Conservation (phyloP, 768 basidiomycete genomes). For the Leccinum subgranulosum region DNA sequence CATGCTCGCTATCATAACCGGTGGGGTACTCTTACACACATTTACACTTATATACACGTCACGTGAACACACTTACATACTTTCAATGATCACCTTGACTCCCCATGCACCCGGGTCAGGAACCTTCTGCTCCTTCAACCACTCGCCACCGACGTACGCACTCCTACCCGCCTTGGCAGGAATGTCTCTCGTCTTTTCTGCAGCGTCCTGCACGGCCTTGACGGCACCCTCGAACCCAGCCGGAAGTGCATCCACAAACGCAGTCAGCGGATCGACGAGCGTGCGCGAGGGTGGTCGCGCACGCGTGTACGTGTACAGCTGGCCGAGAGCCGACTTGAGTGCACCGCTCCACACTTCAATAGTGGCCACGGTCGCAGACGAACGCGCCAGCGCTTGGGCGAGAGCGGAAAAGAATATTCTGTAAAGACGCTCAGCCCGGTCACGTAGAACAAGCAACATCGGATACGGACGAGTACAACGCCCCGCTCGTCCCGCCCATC, state of each 20-base stretch:
- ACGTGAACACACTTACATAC: not conserved
- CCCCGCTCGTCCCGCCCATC: slow-evolving; percentile 93
- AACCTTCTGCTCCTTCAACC: slow-evolving; percentile 58
- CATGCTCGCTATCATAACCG: slow-evolving; percentile 5
- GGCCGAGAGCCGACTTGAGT: slow-evolving; percentile 52
- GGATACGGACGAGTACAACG: slow-evolving; percentile 76
- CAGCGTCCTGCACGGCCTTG: slow-evolving; percentile 57
- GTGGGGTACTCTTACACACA: slow-evolving; percentile 15
- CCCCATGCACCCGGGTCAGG: slow-evolving; percentile 94
- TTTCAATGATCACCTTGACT: slow-evolving; percentile 69
- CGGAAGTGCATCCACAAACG: slow-evolving; percentile 52
- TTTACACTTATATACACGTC: not conserved
- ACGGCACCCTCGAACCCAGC: slow-evolving; percentile 51
- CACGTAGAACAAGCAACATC: not conserved
- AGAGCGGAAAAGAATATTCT: slow-evolving; percentile 92
- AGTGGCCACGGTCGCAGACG: slow-evolving; percentile 31
- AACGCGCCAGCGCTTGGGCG: slow-evolving; percentile 62
- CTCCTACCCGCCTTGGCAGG: slow-evolving; percentile 87
- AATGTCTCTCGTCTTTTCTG: slow-evolving; percentile 69
- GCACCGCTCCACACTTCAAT: slow-evolving; percentile 59
- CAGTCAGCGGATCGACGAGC: slow-evolving; percentile 85
- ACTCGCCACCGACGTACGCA: slow-evolving; percentile 75
- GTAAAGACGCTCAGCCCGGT: not conserved
- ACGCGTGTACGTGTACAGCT: slow-evolving; percentile 79
- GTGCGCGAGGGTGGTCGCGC: slow-evolving; percentile 90